phyloP scores from a whole-genome alignment of 768 basidiomycete species.

The Suillus cothurnatus region DNA sequence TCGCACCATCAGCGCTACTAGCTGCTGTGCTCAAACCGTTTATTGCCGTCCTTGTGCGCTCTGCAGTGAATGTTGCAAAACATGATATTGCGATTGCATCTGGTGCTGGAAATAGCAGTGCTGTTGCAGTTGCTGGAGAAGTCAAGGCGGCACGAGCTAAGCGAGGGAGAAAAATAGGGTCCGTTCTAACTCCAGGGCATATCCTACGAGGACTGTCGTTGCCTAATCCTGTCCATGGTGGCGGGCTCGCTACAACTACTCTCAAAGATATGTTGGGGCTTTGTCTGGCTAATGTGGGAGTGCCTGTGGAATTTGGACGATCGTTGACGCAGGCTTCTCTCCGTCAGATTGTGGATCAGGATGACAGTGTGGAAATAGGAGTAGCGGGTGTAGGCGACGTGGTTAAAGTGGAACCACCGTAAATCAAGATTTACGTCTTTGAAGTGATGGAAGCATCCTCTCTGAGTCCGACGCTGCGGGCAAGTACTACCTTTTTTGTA shows the following conservation, averaged over 20 bases:
- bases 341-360: not conserved
- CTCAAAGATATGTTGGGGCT: conserved; percentile 24
- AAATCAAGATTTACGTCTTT: not conserved
- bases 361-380: not conserved
- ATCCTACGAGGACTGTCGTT: conserved; percentile 39
- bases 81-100: conserved; percentile 30
- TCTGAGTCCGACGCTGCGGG: not conserved
- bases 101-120: conserved; percentile 12
- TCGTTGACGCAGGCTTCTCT: conserved; percentile 1
- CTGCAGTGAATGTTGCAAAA: conserved; percentile 35
- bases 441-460: not conserved
- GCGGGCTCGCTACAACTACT: conserved; percentile 10
- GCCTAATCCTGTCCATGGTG: conserved; percentile 8
- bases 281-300: conserved; percentile 34
- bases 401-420: not conserved
- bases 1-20: conserved; percentile 43
- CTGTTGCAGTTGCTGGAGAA: conserved; percentile 20
- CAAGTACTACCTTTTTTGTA: not conserved
- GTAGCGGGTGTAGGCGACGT: no score
- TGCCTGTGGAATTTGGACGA: conserved; percentile 26
- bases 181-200: conserved; percentile 42
- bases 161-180: conserved; percentile 25
- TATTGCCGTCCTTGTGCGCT: conserved; percentile 34
- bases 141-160: conserved; percentile 22
- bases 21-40: conserved; percentile 35